These are phyloP conservation scores for Pseudogymnoascus sp. DNA, from an alignment of 2,329 filamentous ascomycete genomes.

Conservation along the genomic window DNA sequence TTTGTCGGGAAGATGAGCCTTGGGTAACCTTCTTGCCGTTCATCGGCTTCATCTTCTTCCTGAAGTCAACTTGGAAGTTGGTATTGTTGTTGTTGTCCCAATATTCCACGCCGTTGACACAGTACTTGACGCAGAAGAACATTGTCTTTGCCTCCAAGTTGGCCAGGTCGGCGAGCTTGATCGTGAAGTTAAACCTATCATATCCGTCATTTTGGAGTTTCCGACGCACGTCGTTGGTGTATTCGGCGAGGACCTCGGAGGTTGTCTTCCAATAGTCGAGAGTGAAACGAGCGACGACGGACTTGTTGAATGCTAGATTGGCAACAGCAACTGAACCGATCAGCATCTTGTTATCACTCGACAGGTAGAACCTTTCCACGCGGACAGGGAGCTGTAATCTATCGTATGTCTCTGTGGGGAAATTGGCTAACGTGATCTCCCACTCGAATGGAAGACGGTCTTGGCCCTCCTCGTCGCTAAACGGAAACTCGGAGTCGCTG, in stretches of 20 bases:
- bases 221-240: constrained; percentile 65
- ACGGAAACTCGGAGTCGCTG: constrained; percentile 83
- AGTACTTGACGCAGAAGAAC: constrained; percentile 85
- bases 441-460: constrained; percentile 59
- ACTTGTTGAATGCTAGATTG: constrained; percentile 85
- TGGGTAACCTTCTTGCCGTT: constrained; percentile 47
- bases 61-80: constrained; percentile 94
- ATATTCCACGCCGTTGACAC: constrained; percentile 71
- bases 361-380: constrained; percentile 79
- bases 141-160: constrained; percentile 90
- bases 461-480: constrained; percentile 44
- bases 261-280: constrained; percentile 98
- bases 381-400: constrained; percentile 62
- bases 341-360: constrained; percentile 75
- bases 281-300: constrained; percentile 86
- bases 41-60: constrained; percentile 61
- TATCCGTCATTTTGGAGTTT: constrained; percentile 57
- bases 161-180: constrained; percentile 83
- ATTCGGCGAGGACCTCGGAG: constrained; percentile 88
- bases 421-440: constrained; percentile 80
- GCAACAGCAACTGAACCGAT: constrained; percentile 76
- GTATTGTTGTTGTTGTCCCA: constrained; percentile 88
- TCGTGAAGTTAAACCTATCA: constrained; percentile 89
- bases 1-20: constrained; percentile 41
- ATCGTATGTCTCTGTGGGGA: constrained; percentile 57